These are phyloP conservation scores for Aureobasidium vineae DNA, from an alignment of 2,329 filamentous ascomycete genomes.

Conservation along the genomic window DNA sequence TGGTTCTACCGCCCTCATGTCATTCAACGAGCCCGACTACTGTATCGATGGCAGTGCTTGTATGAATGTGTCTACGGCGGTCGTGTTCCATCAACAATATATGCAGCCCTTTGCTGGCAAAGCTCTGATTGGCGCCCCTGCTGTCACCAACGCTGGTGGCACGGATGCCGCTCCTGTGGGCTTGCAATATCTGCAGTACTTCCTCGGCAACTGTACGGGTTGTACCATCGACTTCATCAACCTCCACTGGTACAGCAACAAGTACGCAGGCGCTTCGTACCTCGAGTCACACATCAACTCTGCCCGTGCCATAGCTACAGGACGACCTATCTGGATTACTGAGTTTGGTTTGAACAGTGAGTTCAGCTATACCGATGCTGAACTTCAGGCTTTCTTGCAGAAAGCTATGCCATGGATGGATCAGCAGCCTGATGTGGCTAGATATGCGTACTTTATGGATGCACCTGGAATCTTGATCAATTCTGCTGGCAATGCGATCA, in stretches of 20 bases:
- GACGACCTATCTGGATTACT: slow-evolving; percentile 47
- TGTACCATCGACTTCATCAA: slow-evolving; percentile 61
- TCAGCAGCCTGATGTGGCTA: slow-evolving; percentile 39
- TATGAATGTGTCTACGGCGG: slow-evolving; percentile 52
- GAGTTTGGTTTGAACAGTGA: slow-evolving; percentile 55
- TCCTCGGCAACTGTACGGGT: slow-evolving; percentile 51
- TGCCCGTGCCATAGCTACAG: slow-evolving; percentile 26
- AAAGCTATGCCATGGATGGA: slow-evolving; percentile 47
- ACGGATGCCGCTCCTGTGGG: slow-evolving; percentile 39
- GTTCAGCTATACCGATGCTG: slow-evolving; percentile 39
- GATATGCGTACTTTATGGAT: slow-evolving; percentile 41
- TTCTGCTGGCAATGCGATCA: slow-evolving; percentile 30
- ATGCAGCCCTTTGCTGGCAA: slow-evolving; percentile 55
- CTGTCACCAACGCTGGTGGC: slow-evolving; percentile 58
- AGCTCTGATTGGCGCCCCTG: slow-evolving; percentile 55
- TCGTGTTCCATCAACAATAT: slow-evolving; percentile 50
- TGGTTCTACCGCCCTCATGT: slow-evolving; percentile 54
- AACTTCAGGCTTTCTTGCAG: slow-evolving; percentile 48
- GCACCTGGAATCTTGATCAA: slow-evolving; percentile 35
- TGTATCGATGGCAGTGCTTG: slow-evolving; percentile 53
- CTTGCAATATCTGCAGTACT: slow-evolving; percentile 54
- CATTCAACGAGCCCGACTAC: slow-evolving; percentile 68
- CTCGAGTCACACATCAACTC: slow-evolving; percentile 47
- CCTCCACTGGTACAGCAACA: slow-evolving; percentile 58
- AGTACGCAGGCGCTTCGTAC: slow-evolving; percentile 35